Evolutionary conservation across 495 filamentous ascomycete species (phyloP).

Genomic region (Aspergillus bridgeri): DNA sequence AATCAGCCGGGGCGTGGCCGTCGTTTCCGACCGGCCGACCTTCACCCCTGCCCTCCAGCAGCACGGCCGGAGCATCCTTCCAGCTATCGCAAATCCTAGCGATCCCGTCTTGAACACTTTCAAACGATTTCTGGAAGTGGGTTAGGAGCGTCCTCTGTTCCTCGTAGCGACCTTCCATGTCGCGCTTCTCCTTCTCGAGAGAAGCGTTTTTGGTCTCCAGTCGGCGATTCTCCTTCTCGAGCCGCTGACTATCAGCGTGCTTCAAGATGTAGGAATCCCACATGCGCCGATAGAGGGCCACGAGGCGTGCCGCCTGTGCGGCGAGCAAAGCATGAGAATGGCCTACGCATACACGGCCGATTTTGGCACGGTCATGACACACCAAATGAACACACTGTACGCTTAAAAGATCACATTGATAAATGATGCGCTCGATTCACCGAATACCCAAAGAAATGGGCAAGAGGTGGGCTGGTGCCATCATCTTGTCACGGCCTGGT

Average conservation of each 20-base stretch:
- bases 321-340: neutral
- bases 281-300: constrained; percentile 11
- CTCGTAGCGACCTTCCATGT: neutral
- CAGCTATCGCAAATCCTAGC: neutral
- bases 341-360: too few species aligned
- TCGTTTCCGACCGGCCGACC: neutral
- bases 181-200: neutral
- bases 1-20: neutral
- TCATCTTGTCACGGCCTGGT: too few species aligned
- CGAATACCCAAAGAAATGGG: too few species aligned
- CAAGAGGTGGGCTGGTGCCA: too few species aligned
- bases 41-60: neutral
- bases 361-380: too few species aligned
- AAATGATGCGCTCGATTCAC: too few species aligned
- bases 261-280: constrained; percentile 10
- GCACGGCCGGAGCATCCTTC: neutral
- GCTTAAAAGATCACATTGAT: too few species aligned
- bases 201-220: constrained; percentile 4
- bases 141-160: neutral
- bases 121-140: neutral
- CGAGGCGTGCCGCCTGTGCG: constrained; percentile 7
- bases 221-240: constrained; percentile 8
- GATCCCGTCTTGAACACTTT: neutral
- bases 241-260: constrained; percentile 8
- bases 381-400: too few species aligned